These are phyloP conservation scores for Phytophthora cryptogea DNA, from an alignment of 352 stramenopile species.

Conservation along the genomic window DNA sequence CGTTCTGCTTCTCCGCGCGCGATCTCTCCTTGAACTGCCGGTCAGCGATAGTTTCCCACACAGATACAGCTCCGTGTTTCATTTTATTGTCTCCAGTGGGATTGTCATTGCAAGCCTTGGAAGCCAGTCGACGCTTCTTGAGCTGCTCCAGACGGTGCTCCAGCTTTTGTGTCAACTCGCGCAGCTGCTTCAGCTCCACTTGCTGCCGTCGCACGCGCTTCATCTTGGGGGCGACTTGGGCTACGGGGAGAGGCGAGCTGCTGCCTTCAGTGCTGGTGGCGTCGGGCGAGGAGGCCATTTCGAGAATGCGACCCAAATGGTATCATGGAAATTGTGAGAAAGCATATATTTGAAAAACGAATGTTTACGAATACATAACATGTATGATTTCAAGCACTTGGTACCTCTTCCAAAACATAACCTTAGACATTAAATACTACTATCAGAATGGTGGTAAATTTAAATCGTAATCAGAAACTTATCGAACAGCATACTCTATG, in stretches of 20 bases:
- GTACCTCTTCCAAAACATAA: too few relatives aligned
- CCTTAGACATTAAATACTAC: too few relatives aligned
- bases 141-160: slow-evolving; percentile 34
- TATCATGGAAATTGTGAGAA: neutral
- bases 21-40: slow-evolving; percentile 33
- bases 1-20: slow-evolving; percentile 34
- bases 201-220: slow-evolving; percentile 41
- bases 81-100: neutral
- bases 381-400: too few relatives aligned
- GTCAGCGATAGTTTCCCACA: slow-evolving; percentile 37
- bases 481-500: neutral
- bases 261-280: slow-evolving; percentile 12
- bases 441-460: slow-evolving; percentile 6
- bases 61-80: neutral
- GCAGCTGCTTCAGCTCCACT: slow-evolving; percentile 41
- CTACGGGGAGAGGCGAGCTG: slow-evolving; percentile 10
- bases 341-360: too few relatives aligned
- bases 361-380: too few relatives aligned
- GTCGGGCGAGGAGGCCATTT: neutral
- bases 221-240: slow-evolving; percentile 17
- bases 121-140: slow-evolving; percentile 19
- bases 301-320: too few relatives aligned
- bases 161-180: slow-evolving; percentile 36
- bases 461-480: neutral
- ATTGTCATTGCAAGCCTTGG: neutral